phyloP scores from a whole-genome alignment of 345 rosid species.

The Populus pruinosa region DNA sequence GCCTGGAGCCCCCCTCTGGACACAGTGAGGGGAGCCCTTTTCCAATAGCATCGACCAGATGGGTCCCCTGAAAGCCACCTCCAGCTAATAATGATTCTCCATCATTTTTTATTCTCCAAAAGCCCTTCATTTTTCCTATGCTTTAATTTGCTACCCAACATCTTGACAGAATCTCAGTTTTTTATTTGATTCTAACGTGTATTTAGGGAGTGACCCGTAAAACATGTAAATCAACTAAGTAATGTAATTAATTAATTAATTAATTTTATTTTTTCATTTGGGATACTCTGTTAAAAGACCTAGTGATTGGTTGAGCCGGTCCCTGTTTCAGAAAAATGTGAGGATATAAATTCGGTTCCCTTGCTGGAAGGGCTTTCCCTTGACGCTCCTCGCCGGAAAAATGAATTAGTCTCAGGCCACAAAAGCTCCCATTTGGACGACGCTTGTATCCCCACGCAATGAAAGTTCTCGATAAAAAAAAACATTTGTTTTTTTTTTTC shows the following conservation, averaged over 20 bases:
- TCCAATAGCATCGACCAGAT: background rate
- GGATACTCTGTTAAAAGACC: background rate
- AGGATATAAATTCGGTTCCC: no score
- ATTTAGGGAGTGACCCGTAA: background rate
- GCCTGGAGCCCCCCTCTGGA: constrained; percentile 10
- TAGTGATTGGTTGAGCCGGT: no score
- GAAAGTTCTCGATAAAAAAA: no score
- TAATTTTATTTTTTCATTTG: background rate
- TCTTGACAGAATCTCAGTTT: background rate
- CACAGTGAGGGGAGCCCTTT: background rate
- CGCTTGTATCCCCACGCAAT: no score
- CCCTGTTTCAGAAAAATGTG: no score
- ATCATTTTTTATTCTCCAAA: background rate
- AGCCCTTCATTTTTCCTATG: background rate
- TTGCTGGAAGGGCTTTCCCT: no score
- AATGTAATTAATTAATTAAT: no score
- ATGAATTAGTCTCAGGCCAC: no score
- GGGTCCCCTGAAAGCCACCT: constrained; percentile 25
- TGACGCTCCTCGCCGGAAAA: no score
- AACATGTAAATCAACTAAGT: background rate
- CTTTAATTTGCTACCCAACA: background rate
- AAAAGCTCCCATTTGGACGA: no score
- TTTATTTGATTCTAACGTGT: background rate
- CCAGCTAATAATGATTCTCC: constrained; percentile 13
- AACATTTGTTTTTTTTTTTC: no score